A percentile compares a stretch with the other conserved stretches of the same genome.
Conservation (phyloP, 1,284 basidiomycete species). For the Naganishia albida region DNA sequence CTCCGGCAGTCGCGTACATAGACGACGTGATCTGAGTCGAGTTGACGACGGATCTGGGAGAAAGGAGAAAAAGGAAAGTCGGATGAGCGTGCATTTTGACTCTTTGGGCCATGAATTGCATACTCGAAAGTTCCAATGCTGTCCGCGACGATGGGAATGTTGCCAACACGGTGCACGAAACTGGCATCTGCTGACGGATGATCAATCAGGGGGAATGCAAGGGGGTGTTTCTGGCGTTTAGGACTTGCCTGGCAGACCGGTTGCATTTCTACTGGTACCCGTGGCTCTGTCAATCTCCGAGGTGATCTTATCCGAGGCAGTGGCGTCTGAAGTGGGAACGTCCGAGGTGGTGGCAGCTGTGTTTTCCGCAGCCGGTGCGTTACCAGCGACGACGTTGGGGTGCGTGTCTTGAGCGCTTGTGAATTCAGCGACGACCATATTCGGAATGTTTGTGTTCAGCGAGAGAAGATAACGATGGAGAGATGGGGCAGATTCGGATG, state of each 20-base stretch:
- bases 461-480: too few relatives aligned
- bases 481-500: too few relatives aligned
- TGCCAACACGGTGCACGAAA: slow-evolving; percentile 50
- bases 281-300: background rate
- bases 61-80: background rate
- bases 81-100: background rate
- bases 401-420: slow-evolving; percentile 9
- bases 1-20: slow-evolving; percentile 48
- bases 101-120: background rate
- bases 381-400: slow-evolving; percentile 11
- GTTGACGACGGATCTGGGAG: slow-evolving; percentile 44
- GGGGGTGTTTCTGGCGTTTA: background rate
- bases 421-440: slow-evolving; percentile 27
- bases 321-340: slow-evolving; percentile 3
- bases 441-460: background rate
- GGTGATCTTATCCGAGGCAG: slow-evolving; percentile 5
- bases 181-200: slow-evolving; percentile 43
- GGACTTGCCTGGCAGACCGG: slow-evolving; percentile 14
- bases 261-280: background rate
- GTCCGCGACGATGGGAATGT: slow-evolving; percentile 52
- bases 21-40: slow-evolving; percentile 47
- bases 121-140: slow-evolving; percentile 51
- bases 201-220: background rate
- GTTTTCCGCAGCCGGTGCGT: background rate
- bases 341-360: slow-evolving; percentile 1